Percentiles rank a stretch among this genome's conserved stretches.
phyloP scores from a whole-genome alignment of 1,284 basidiomycete genomes.

The Rugosomyces carneus region DNA sequence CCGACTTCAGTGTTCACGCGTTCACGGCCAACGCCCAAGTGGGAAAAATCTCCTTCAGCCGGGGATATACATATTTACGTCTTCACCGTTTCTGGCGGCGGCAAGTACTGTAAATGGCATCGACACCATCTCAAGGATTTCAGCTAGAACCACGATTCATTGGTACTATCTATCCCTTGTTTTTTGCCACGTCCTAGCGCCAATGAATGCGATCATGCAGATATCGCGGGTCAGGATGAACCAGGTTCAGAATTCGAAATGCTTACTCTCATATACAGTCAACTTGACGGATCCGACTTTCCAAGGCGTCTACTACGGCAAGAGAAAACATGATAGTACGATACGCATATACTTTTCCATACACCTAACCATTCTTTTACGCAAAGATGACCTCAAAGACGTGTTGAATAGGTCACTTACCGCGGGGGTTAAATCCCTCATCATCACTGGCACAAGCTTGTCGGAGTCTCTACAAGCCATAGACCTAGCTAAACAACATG shows the following conservation, averaged over 20 bases:
- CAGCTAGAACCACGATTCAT: not conserved
- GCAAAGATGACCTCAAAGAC: slow-evolving; percentile 59
- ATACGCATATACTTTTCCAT: not conserved
- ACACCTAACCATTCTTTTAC: not conserved
- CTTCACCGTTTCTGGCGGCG: too few species aligned
- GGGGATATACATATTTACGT: too few species aligned
- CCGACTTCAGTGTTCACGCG: too few species aligned
- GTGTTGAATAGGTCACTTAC: slow-evolving; percentile 56
- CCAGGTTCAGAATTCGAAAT: not conserved
- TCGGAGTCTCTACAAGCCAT: slow-evolving; percentile 62
- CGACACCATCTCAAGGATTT: too few species aligned
- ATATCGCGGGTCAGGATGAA: slow-evolving; percentile 1
- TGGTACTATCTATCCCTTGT: not conserved
- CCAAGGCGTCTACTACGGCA: slow-evolving; percentile 47
- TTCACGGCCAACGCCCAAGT: too few species aligned
- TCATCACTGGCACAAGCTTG: slow-evolving; percentile 79
- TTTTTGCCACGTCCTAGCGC: not conserved
- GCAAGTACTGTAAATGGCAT: too few species aligned
- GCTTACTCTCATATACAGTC: slow-evolving; percentile 26
- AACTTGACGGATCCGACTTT: slow-evolving; percentile 62
- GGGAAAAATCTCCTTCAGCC: too few species aligned
- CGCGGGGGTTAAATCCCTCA: slow-evolving; percentile 72
- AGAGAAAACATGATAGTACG: slow-evolving; percentile 48
- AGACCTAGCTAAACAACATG: slow-evolving; percentile 52
- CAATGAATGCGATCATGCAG: not conserved